These are phyloP conservation scores for Calocybe gangraenosa DNA, from an alignment of 768 basidiomycete genomes.

Conservation along the genomic window DNA sequence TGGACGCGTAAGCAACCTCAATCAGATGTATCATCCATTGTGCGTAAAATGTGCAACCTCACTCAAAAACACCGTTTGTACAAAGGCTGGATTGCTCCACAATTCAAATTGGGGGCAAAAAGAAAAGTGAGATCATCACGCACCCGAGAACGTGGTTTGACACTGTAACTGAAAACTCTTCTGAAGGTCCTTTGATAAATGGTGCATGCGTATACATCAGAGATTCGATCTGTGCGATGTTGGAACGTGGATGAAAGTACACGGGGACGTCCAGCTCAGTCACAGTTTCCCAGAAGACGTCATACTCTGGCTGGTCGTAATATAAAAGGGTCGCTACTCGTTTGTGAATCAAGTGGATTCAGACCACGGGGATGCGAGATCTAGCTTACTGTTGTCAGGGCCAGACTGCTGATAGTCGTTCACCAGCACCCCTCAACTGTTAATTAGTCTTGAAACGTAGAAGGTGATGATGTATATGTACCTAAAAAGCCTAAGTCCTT, in stretches of 20 bases:
- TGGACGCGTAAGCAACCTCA: not conserved
- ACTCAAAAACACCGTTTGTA: conserved; percentile 38
- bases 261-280: conserved; percentile 34
- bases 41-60: not conserved
- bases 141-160: conserved; percentile 37
- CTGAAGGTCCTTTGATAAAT: conserved; percentile 27
- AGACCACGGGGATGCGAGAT: not conserved
- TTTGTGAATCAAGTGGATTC: not conserved
- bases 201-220: conserved; percentile 29
- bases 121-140: not conserved
- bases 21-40: too few species aligned
- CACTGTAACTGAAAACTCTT: conserved; percentile 35
- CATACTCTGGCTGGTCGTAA: conserved; percentile 35
- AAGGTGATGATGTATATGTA: conserved; percentile 1
- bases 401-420: conserved; percentile 44
- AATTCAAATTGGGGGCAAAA: not conserved
- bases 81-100: conserved; percentile 20
- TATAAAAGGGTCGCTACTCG: conserved; percentile 29
- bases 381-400: conserved; percentile 28
- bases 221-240: conserved; percentile 22
- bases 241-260: conserved; percentile 32
- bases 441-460: not conserved
- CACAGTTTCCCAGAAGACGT: conserved; percentile 34
- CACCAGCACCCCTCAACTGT: conserved; percentile 28
- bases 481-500: conserved; percentile 37